Evolutionary conservation across 129 eudicot genomes (phyloP), one percentile per base, ranked within the genome.

Genomic region (Artemisia annua): DNA sequence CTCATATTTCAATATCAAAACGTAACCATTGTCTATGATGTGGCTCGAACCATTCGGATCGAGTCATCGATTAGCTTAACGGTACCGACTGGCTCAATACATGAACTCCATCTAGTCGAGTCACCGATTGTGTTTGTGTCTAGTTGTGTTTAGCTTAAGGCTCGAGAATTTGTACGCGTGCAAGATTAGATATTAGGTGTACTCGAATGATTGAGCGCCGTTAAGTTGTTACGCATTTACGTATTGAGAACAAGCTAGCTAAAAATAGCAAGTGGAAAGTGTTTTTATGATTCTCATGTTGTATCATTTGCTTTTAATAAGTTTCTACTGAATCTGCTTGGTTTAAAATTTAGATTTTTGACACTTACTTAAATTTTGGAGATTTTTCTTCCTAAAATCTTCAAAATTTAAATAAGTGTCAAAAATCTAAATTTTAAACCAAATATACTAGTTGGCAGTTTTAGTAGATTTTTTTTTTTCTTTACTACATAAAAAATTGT

Each of bases 141-240:
- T 20, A 20, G 22, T 20, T 20, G 22, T 20, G 22, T 20, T 20
- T 20, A 20, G 32, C 55, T 60, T 77, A 69, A 11, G 18, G n/a
- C 39, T 35, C 19, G 22, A 61, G 51, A 7, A 62, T n/a, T 62
- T 10, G 66, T 51, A 71, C 71, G 32, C 66, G 63, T 63, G 44
- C 18, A 70, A 24, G 46, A 30, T 60, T 72, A 12, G 64, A 18
- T 59, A 22, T 76, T 50, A 30, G 43, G 48, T 48, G 35, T 77
- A 11, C n/a, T 32, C 22, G 72, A 70, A 78, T 78, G 60, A 70
- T 78, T 77, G 81, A 62, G 32, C 71, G 56, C 16, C 65, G 50
- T 63, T 78, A 71, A 71, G 82, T 78, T 78, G 82, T 78, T 78
- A 59, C 43, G 7, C 35, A 63, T 52, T 52, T 78, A 71, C 77